These are phyloP conservation scores for Hericium rajendrae DNA, from an alignment of 768 basidiomycete genomes.

Conservation along the genomic window DNA sequence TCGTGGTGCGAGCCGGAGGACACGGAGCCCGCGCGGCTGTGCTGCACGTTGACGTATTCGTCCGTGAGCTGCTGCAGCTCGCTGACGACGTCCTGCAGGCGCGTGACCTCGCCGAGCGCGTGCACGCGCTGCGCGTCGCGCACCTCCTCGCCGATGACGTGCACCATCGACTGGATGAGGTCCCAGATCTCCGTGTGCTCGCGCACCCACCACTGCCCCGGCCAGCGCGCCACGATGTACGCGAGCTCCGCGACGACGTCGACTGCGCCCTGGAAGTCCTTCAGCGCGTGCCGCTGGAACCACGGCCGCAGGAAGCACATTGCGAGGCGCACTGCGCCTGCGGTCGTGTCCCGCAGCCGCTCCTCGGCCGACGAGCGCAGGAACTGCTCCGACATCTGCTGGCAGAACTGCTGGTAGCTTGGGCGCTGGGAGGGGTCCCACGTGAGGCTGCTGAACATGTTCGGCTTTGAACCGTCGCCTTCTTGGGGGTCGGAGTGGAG, in stretches of 20 bases:
- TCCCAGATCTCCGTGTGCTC: conserved; percentile 55
- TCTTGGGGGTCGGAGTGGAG: conserved; percentile 25
- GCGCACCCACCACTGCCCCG: conserved; percentile 56
- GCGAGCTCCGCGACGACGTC: conserved; percentile 28
- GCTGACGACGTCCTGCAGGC: conserved; percentile 40
- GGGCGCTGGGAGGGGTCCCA: conserved; percentile 51
- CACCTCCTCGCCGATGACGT: conserved; percentile 58
- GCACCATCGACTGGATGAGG: conserved; percentile 47
- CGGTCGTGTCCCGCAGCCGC: conserved; percentile 56
- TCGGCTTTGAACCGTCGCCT: conserved; percentile 18
- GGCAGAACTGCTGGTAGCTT: conserved; percentile 63
- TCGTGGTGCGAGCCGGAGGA: conserved; percentile 6
- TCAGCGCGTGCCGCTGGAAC: conserved; percentile 44
- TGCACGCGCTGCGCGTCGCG: conserved; percentile 36
- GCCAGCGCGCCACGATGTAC: conserved; percentile 39
- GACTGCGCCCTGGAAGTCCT: conserved; percentile 30
- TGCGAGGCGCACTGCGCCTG: conserved; percentile 58
- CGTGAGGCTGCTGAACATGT: conserved; percentile 28
- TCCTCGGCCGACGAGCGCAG: conserved; percentile 42
- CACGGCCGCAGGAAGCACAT: conserved; percentile 60
- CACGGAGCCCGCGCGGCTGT: conserved; percentile 13
- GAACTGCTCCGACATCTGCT: conserved; percentile 57
- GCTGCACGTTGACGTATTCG: conserved; percentile 23
- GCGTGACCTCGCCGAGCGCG: conserved; percentile 35
- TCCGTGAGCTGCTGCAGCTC: conserved; percentile 37